A percentile compares a stretch with the other conserved stretches of the same genome.
Evolutionary conservation across 768 basidiomycete genomes (phyloP).

Genomic region (Termitomyces sp.): DNA sequence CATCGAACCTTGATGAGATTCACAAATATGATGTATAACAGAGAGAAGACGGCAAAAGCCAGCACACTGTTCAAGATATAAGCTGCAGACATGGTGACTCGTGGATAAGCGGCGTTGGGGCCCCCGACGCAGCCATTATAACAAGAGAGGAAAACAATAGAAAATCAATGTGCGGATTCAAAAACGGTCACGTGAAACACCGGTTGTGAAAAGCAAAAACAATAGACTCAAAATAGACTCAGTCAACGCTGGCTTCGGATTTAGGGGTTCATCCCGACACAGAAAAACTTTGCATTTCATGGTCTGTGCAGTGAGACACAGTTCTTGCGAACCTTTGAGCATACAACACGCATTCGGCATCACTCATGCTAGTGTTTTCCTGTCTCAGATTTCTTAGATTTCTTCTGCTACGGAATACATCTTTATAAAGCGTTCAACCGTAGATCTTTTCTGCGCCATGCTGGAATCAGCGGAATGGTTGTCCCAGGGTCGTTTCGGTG

Average conservation of each 20-base stretch:
- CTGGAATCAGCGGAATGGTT: conserved; percentile 11
- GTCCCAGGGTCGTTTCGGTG: conserved; percentile 14
- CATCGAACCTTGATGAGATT: conserved; percentile 27
- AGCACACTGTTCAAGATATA: conserved; percentile 8
- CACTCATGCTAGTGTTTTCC: not conserved
- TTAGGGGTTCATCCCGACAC: no score
- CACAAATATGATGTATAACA: conserved; percentile 24
- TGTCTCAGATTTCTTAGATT: not conserved
- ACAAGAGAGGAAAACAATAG: conserved; percentile 6
- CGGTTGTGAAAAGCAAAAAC: not conserved
- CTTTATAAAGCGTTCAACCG: conserved; percentile 18
- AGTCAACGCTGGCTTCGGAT: no score
- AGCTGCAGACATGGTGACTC: conserved; percentile 6
- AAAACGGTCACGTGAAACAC: not conserved
- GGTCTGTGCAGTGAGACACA: not conserved
- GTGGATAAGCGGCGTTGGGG: not conserved
- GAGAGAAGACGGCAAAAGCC: not conserved
- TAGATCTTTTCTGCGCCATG: conserved; percentile 15
- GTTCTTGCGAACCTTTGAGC: not conserved
- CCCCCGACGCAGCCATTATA: not conserved
- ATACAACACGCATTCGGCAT: not conserved
- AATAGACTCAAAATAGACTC: not conserved
- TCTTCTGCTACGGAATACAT: conserved; percentile 15
- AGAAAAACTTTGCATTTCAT: not conserved
- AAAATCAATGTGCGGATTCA: not conserved